phyloP scores from a whole-genome alignment of 176 grass and related monocot genomes.

The Oryza glaberrima region DNA sequence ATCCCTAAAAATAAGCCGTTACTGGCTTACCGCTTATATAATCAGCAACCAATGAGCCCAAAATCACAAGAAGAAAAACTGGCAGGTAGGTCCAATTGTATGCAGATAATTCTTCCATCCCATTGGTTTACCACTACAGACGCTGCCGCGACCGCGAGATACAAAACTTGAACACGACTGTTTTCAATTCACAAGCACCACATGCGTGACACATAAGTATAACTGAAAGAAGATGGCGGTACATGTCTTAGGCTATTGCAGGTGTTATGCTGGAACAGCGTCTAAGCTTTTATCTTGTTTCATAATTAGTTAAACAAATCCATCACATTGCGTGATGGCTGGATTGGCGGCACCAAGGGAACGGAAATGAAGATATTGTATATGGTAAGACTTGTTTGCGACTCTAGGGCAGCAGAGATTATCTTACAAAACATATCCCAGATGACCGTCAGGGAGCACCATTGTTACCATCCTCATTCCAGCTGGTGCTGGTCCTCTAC shows the following conservation, averaged over 20 bases:
- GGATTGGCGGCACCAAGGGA: not conserved
- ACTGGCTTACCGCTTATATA: no score
- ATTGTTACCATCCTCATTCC: slow-evolving; percentile 99
- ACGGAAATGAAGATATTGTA: not conserved
- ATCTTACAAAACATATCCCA: slow-evolving; percentile 93
- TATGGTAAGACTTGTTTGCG: not conserved
- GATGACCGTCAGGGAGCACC: slow-evolving; percentile 94
- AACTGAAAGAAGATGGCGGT: not conserved
- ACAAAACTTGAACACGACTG: slow-evolving; percentile 2
- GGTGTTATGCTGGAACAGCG: slow-evolving; percentile 28
- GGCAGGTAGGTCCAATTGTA: not conserved
- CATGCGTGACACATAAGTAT: slow-evolving; percentile 6
- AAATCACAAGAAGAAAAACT: no score
- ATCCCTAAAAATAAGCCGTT: no score
- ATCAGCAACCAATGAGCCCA: no score
- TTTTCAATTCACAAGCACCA: slow-evolving; percentile 22
- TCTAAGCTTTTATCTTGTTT: slow-evolving; percentile 27
- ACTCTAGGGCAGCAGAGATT: not conserved
- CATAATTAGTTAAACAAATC: slow-evolving; percentile 29
- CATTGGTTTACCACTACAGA: not conserved
- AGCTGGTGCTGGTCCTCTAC: slow-evolving; percentile 77
- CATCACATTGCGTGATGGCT: not conserved
- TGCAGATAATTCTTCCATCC: not conserved
- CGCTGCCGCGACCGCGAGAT: not conserved
- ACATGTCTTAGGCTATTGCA: not conserved